Base-by-base conservation (phyloP, 495 filamentous ascomycete species). In the Sphaerosporella brunnea region DNA sequence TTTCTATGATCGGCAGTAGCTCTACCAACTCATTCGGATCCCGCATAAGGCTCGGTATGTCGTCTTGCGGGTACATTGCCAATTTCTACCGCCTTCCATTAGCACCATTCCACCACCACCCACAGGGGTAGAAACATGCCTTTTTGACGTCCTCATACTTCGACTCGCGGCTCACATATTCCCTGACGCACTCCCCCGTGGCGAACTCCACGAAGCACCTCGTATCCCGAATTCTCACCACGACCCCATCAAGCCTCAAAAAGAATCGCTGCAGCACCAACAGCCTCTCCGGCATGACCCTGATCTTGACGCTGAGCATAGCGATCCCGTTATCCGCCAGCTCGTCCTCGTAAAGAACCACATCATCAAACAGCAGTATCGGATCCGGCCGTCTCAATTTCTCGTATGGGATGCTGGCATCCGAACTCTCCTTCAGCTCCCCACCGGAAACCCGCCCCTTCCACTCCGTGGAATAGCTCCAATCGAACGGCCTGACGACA, bases 271-370 rank as follows among this genome's bases (percentile, higher is more conserved):
- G 74, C 8, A 97, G 71, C 30, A 96, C 68, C 45, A 97, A 70
- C 58, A 96, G 73, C 36, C 90, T 68, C 47, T 75, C 73, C 25
- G 82, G 82, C 83, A 95, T 94, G 39, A 94, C 90, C 39, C 90
- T 70, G 37, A 95, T 66, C 68, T 96, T 96, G 65, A 79, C 79
- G 20, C 76, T 87, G 9, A 92, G 62, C 62, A 93, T 71, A 4
- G 84, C 76, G 51, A 95, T 88, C 21, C 90, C 90, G 62, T 97
- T 97, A 62, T 97, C 90, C 34, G 93, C 90, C 47, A 97, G 74
- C 65, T 97, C 90, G 63, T 92, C 87, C 67, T 96, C 90, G 62
- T 96, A 97, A 23, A 96, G 71, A 51, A 94, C 74, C 23, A 96
- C 84, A 48, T 94, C 84, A 60, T 96, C 85, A 60, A 85, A 88